These are phyloP conservation scores for Vachellia collinsii DNA, from an alignment of 306 rosid species.

Conservation along the genomic window DNA sequence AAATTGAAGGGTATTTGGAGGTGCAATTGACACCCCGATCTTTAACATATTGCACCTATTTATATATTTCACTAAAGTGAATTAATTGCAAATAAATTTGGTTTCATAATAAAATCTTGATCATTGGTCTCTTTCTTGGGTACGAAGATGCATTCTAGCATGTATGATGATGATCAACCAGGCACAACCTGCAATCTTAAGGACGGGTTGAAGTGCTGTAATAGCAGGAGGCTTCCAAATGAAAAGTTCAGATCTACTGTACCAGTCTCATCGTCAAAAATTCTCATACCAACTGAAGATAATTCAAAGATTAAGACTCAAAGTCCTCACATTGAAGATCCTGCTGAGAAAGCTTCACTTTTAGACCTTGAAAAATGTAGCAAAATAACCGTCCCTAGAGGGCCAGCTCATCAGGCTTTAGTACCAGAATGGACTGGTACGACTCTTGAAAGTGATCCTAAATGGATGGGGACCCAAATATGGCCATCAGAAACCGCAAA, in stretches of 20 bases:
- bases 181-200: constrained; percentile 61
- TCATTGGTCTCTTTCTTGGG: constrained; percentile 47
- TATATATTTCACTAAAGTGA: not conserved
- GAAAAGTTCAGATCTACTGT: not conserved
- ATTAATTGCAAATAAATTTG: constrained; percentile 3
- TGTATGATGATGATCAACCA: constrained; percentile 61
- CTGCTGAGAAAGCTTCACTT: constrained; percentile 1
- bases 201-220: constrained; percentile 48
- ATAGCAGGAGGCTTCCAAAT: constrained; percentile 28
- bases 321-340: constrained; percentile 35
- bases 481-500: constrained; percentile 61
- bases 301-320: not conserved
- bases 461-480: constrained; percentile 69
- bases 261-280: constrained; percentile 38
- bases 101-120: constrained; percentile 33
- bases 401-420: constrained; percentile 56
- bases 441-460: constrained; percentile 60
- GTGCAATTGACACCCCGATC: too few species aligned
- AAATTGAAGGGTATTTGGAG: too few species aligned
- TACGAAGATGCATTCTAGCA: constrained; percentile 70
- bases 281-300: constrained; percentile 24
- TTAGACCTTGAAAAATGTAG: constrained; percentile 29
- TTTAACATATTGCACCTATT: too few species aligned
- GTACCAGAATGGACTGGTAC: constrained; percentile 64
- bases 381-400: constrained; percentile 38